These are phyloP conservation scores for Suillus plorans DNA, from an alignment of 768 basidiomycete genomes.

Conservation along the genomic window DNA sequence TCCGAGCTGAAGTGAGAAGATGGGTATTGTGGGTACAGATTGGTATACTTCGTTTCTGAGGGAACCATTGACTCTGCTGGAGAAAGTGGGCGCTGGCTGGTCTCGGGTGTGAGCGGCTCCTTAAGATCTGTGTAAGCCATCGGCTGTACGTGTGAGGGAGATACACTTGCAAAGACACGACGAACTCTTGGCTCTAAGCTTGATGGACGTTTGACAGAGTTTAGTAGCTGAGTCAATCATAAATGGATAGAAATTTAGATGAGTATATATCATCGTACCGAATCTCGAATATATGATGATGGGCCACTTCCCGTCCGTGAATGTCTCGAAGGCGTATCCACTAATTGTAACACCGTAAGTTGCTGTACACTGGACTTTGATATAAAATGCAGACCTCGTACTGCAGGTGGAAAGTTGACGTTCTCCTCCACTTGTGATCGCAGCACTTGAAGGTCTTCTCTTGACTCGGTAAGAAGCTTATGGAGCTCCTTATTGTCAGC, in stretches of 20 bases:
- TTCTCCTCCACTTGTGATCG: conserved; percentile 79
- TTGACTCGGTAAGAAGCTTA: conserved; percentile 66
- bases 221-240: conserved; percentile 22
- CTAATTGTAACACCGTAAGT: conserved; percentile 16
- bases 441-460: conserved; percentile 70
- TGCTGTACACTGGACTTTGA: neutral
- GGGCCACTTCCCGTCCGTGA: conserved; percentile 45
- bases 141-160: too few relatives aligned
- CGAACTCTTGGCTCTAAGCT: conserved; percentile 35
- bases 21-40: conserved; percentile 25
- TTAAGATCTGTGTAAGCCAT: conserved; percentile 12
- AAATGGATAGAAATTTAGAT: conserved; percentile 27
- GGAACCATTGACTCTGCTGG: conserved; percentile 35
- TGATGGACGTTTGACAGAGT: conserved; percentile 29
- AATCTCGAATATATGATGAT: conserved; percentile 44
- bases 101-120: conserved; percentile 49
- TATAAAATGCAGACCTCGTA: conserved; percentile 37
- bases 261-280: conserved; percentile 36
- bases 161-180: conserved; percentile 33
- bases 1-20: conserved; percentile 37
- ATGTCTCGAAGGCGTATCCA: conserved; percentile 37
- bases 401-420: conserved; percentile 46
- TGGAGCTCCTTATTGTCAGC: conserved; percentile 81
- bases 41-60: conserved; percentile 27
- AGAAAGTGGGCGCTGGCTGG: conserved; percentile 41